phyloP scores from a whole-genome alignment of 1,284 basidiomycete species.

The Moesziomyces globuligerus region DNA sequence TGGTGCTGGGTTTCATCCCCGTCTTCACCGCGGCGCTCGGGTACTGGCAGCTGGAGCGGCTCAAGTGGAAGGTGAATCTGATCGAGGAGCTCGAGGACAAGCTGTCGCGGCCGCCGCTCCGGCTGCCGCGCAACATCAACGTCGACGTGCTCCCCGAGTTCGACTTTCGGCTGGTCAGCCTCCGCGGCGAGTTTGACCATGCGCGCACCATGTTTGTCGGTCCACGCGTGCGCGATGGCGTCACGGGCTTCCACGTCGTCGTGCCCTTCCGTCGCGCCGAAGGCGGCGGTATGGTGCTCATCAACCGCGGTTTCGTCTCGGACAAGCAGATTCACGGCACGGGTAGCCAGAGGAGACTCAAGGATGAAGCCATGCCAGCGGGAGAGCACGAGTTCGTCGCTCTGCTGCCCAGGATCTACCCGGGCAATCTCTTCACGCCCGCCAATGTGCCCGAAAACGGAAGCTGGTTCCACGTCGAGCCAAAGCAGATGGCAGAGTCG shows the following conservation, averaged over 20 bases:
- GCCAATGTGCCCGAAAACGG: conserved; percentile 83
- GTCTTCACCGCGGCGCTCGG: conserved; percentile 91
- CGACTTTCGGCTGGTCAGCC: conserved; percentile 55
- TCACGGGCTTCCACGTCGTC: conserved; percentile 84
- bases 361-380: conserved; percentile 16
- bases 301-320: conserved; percentile 85
- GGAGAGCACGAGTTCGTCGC: conserved; percentile 39
- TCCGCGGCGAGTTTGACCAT: conserved; percentile 70
- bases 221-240: conserved; percentile 87
- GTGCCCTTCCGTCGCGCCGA: conserved; percentile 80
- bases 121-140: conserved; percentile 84
- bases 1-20: conserved; percentile 86
- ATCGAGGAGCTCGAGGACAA: conserved; percentile 96
- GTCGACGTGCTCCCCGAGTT: conserved; percentile 54
- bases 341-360: conserved; percentile 33
- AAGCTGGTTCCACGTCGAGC: conserved; percentile 86
- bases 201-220: conserved; percentile 81
- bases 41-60: conserved; percentile 87
- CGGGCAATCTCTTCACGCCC: conserved; percentile 81
- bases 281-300: conserved; percentile 74
- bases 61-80: conserved; percentile 93
- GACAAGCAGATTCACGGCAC: conserved; percentile 66
- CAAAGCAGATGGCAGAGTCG: conserved; percentile 81
- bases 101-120: conserved; percentile 80
- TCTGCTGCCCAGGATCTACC: conserved; percentile 59